Percentiles rank a stretch among this genome's conserved stretches.
phyloP scores from a whole-genome alignment of 306 rosid species.

The Dalbergia cochinchinensis region DNA sequence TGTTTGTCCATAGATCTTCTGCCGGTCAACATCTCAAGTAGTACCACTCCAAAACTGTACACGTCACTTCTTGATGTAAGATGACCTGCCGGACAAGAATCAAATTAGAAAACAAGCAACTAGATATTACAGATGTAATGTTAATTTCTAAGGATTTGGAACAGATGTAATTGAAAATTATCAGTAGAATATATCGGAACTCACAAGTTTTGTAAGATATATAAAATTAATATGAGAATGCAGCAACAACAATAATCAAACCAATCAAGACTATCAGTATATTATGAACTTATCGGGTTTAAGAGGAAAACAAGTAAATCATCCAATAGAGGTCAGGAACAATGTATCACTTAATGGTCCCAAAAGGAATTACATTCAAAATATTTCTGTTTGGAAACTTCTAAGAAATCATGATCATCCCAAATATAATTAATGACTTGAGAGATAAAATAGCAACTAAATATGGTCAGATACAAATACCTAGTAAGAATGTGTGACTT shows the following conservation, averaged over 20 bases:
- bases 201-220: background rate
- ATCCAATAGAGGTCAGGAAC: background rate
- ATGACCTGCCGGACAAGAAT: conserved; percentile 71
- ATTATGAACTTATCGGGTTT: background rate
- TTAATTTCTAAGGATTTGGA: background rate
- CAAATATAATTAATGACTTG: background rate
- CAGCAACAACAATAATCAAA: conserved; percentile 23
- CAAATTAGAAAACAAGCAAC: conserved; percentile 11
- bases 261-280: background rate
- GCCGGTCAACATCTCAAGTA: conserved; percentile 93
- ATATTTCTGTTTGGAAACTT: conserved; percentile 2
- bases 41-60: conserved; percentile 95
- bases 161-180: background rate
- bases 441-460: conserved; percentile 3
- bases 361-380: conserved; percentile 26
- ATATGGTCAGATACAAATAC: conserved; percentile 1
- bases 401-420: background rate
- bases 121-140: background rate
- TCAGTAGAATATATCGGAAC: background rate
- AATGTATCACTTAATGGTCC: background rate
- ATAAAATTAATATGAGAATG: background rate
- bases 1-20: conserved; percentile 99
- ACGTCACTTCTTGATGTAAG: conserved; percentile 97
- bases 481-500: conserved; percentile 5
- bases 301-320: conserved; percentile 12